phyloP scores from a whole-genome alignment of 169 alveolate species.

The Fabrea salina region DNA sequence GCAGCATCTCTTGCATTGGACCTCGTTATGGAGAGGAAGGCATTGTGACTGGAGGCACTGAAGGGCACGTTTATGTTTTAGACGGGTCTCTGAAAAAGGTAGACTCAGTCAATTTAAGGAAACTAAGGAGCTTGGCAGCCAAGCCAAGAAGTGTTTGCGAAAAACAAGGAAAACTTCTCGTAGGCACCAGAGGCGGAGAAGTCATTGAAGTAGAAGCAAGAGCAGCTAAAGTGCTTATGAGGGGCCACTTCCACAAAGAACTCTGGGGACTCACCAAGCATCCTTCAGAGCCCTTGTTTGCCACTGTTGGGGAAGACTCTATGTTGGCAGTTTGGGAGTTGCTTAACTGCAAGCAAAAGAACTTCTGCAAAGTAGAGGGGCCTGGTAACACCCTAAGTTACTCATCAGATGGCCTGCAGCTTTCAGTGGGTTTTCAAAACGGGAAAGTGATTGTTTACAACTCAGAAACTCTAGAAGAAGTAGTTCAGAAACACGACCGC shows the following conservation, averaged over 20 bases:
- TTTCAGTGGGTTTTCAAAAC: conserved; percentile 77
- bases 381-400: conserved; percentile 65
- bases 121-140: conserved; percentile 54
- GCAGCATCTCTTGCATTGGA: conserved; percentile 45
- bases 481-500: conserved; percentile 62
- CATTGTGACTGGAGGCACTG: conserved; percentile 75
- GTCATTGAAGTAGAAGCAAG: conserved; percentile 52
- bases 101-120: conserved; percentile 36
- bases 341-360: conserved; percentile 40
- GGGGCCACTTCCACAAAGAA: conserved; percentile 77
- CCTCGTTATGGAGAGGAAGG: conserved; percentile 66
- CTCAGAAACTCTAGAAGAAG: conserved; percentile 56
- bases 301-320: conserved; percentile 82
- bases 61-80: conserved; percentile 66
- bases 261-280: conserved; percentile 80
- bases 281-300: conserved; percentile 66
- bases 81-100: conserved; percentile 32
- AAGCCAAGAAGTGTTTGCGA: conserved; percentile 45
- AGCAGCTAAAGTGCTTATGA: conserved; percentile 38
- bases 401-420: conserved; percentile 56
- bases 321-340: conserved; percentile 76
- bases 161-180: conserved; percentile 40
- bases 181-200: conserved; percentile 86
- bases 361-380: conserved; percentile 57
- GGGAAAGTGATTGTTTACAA: conserved; percentile 72